These are phyloP conservation scores for Hymenoscyphus fraxineus DNA, from an alignment of 2,329 filamentous ascomycete species.

Conservation along the genomic window DNA sequence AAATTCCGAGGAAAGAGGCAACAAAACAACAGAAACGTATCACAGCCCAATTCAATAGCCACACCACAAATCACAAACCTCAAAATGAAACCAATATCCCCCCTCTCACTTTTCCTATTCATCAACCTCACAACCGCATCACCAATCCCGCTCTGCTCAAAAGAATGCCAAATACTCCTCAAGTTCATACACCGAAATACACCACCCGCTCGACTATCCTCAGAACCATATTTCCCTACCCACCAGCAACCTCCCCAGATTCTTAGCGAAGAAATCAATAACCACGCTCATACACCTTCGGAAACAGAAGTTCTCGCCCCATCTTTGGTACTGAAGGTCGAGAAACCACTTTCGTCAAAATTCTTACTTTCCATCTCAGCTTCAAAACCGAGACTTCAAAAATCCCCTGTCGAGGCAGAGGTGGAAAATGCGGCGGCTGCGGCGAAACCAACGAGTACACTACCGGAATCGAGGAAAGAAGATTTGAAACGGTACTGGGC, in stretches of 20 bases:
- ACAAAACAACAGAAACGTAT: background rate
- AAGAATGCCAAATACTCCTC: conserved; percentile 12
- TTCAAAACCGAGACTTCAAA: conserved; percentile 6
- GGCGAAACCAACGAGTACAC: conserved; percentile 26
- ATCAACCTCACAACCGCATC: conserved; percentile 22
- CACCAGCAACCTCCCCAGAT: conserved; percentile 21
- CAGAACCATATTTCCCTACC: conserved; percentile 27
- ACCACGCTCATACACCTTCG: conserved; percentile 25
- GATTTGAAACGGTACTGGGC: conserved; percentile 27
- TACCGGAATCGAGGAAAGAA: conserved; percentile 24
- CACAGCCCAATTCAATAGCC: background rate
- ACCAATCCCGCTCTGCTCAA: conserved; percentile 16
- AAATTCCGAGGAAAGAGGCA: too few species aligned
- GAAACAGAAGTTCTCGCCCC: conserved; percentile 16
- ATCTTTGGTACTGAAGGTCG: conserved; percentile 24
- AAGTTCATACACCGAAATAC: conserved; percentile 12
- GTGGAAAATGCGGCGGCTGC: background rate
- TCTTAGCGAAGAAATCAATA: conserved; percentile 23
- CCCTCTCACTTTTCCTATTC: conserved; percentile 28
- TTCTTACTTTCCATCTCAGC: conserved; percentile 27
- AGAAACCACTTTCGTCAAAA: conserved; percentile 21
- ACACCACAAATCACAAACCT: background rate
- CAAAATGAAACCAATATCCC: conserved; percentile 29
- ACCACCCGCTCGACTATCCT: conserved; percentile 16
- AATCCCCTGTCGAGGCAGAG: background rate